Base-by-base conservation (phyloP, 371 early-diverging fungal genomes). In the Actinomortierella wolfii region DNA sequence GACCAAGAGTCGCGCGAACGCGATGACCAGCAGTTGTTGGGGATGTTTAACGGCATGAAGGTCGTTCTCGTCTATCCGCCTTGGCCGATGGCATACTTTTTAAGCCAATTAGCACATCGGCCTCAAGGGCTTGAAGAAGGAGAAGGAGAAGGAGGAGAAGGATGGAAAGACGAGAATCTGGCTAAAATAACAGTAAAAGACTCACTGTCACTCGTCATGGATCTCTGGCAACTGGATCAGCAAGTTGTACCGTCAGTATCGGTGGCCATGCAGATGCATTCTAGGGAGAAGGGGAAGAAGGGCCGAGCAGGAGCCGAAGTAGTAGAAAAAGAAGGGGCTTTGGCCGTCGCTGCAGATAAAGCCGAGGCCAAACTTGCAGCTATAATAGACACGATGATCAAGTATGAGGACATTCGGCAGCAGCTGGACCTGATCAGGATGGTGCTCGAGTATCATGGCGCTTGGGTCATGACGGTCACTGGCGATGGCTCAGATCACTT, bases 51-150 rank as follows among this genome's bases (percentile, higher is more conserved):
- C 39, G 73, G 73, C 3, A 26, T 63, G 2, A 53, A 62, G 24
- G 64, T 73, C 20, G 49, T 62, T 24, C 29, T 73, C 9, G 60
- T 73, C 39, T 66, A 66, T 20, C 73, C 73, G 15, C 73, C 73
- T 15, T 51, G 41, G 24, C 67, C 67, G 14, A 46, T 43, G n/a
- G 56, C 65, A 15, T 53, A 64, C 40, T 41, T 66, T 34, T 39
- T 3, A 4, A 42, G 54, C 56, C 18, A 25, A 39, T 49, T 8
- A 29, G 24, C 25, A 25, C 48, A 8, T 24, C 48, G 48, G 23
- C 24, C 25, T 21, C 15, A 24, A 18, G 21, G 23, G 48, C 25
- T 2, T 21, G 34, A 2, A 25, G 41, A 52, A 6, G 24, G 40
- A 42, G 23, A 58, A 43, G 41, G 43, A 52, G 8, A 55, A 56